Conservation (phyloP, 2,329 filamentous ascomycete species). For the Westerdykella ornata region DNA sequence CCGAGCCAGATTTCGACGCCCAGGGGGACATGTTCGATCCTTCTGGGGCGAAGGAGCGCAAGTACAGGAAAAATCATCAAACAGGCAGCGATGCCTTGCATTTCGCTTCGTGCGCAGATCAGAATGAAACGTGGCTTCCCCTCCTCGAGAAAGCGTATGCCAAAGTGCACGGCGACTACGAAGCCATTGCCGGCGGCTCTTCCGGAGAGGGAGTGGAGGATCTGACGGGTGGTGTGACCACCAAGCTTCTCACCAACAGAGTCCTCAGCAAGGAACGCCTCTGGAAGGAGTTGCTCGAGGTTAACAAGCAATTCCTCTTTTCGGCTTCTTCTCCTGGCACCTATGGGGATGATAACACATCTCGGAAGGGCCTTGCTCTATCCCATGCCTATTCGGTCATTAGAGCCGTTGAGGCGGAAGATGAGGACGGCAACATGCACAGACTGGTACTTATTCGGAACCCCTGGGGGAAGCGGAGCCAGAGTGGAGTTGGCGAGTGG, state of each 20-base stretch:
- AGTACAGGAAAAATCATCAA: constrained; percentile 61
- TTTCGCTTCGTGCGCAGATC: constrained; percentile 66
- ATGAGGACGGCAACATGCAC: constrained; percentile 23
- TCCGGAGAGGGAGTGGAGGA: constrained; percentile 54
- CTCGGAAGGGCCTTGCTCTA: constrained; percentile 40
- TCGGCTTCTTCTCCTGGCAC: constrained; percentile 52
- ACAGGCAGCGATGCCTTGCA: constrained; percentile 70
- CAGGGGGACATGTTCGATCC: constrained; percentile 63
- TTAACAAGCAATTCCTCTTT: constrained; percentile 73
- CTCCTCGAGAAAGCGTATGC: constrained; percentile 77
- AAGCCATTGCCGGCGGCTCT: constrained; percentile 65
- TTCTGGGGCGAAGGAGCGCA: constrained; percentile 47
- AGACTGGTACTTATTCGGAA: constrained; percentile 64
- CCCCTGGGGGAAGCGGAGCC: constrained; percentile 63
- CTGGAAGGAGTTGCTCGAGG: constrained; percentile 74
- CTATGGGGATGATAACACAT: constrained; percentile 54
- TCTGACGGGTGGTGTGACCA: constrained; percentile 61
- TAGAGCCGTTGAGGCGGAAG: constrained; percentile 51
- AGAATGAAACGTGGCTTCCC: constrained; percentile 77
- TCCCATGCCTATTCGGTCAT: constrained; percentile 53
- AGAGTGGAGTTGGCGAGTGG: constrained; percentile 53
- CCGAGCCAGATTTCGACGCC: constrained; percentile 68
- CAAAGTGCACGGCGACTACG: constrained; percentile 76
- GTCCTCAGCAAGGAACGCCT: constrained; percentile 72
- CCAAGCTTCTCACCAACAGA: constrained; percentile 59